Conservation (phyloP, 768 basidiomycete species). For the Tylopilus sp. region DNA sequence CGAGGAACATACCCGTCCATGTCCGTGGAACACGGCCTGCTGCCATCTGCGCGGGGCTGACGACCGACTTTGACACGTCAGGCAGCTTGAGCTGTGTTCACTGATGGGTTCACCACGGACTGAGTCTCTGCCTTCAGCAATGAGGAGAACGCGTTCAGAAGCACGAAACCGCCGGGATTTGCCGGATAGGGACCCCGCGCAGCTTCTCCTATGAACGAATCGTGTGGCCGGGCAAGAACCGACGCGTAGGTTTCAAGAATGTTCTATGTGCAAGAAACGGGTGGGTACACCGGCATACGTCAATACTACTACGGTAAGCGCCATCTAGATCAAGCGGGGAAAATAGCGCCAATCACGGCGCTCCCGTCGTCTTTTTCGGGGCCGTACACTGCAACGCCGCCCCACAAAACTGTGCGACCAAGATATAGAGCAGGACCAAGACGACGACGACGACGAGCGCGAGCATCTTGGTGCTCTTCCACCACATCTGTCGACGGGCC, state of each 20-base stretch:
- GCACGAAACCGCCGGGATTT: too few species aligned
- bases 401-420: conserved; percentile 90
- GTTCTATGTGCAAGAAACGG: background rate
- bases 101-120: too few species aligned
- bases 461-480: conserved; percentile 73
- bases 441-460: conserved; percentile 68
- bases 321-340: background rate
- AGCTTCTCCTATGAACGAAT: too few species aligned
- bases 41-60: too few species aligned
- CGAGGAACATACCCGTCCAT: too few species aligned
- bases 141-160: too few species aligned
- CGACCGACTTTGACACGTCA: too few species aligned
- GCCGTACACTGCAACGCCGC: conserved; percentile 64
- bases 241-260: background rate
- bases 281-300: conserved; percentile 11
- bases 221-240: background rate
- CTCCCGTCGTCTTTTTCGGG: background rate
- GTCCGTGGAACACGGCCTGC: too few species aligned
- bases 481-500: conserved; percentile 87
- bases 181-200: too few species aligned
- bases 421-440: conserved; percentile 71
- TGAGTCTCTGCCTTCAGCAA: too few species aligned
- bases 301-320: conserved; percentile 8
- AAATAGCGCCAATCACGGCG: background rate
- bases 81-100: too few species aligned